Conservation (phyloP, 2,329 filamentous ascomycete species). For the Cercospora zeina region DNA sequence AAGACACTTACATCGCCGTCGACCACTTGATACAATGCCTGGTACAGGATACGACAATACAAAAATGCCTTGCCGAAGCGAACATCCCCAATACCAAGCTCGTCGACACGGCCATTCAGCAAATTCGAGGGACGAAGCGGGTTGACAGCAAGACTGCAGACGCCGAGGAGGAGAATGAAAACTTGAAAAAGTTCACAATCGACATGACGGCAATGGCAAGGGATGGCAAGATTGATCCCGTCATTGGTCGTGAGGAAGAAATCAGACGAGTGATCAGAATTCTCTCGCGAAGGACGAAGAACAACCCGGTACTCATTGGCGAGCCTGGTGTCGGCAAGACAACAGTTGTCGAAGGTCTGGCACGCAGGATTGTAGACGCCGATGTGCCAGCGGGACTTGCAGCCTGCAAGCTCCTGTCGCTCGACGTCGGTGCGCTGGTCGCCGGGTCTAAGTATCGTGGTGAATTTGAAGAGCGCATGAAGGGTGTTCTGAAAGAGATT, state of each 20-base stretch:
- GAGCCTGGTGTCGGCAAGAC: slow-evolving; percentile 98
- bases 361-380: slow-evolving; percentile 91
- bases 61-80: slow-evolving; percentile 73
- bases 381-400: slow-evolving; percentile 96
- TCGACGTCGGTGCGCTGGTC: slow-evolving; percentile 92
- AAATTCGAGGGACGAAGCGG: slow-evolving; percentile 87
- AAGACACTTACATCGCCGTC: slow-evolving; percentile 90
- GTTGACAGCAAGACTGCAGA: slow-evolving; percentile 97
- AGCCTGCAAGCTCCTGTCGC: slow-evolving; percentile 87
- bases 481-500: slow-evolving; percentile 97
- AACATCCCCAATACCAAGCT: slow-evolving; percentile 91
- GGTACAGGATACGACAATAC: slow-evolving; percentile 73
- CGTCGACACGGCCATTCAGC: slow-evolving; percentile 83
- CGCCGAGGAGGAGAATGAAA: slow-evolving; percentile 88
- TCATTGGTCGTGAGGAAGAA: slow-evolving; percentile 95
- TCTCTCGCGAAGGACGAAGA: slow-evolving; percentile 90
- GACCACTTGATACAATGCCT: slow-evolving; percentile 90
- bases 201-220: slow-evolving; percentile 96
- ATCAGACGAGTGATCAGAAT: slow-evolving; percentile 91
- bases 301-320: slow-evolving; percentile 97
- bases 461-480: slow-evolving; percentile 99
- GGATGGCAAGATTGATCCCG: slow-evolving; percentile 96
- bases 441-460: slow-evolving; percentile 98
- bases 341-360: slow-evolving; percentile 93
- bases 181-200: slow-evolving; percentile 95